phyloP scores from a whole-genome alignment of 1,139 yeast species.

The Ogataea hybrid region DNA sequence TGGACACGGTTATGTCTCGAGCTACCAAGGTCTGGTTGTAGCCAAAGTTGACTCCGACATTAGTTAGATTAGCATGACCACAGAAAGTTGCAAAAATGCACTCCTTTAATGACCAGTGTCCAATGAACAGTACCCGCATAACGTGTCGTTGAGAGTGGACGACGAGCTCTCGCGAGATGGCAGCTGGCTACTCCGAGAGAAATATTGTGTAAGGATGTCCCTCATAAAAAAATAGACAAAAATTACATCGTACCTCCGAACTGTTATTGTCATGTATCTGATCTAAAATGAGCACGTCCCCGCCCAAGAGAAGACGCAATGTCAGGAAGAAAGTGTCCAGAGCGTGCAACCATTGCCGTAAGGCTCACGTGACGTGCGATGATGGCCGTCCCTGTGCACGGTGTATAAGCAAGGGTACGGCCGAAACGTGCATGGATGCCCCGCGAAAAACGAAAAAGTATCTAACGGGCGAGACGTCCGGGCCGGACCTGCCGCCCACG shows the following conservation, averaged over 20 bases:
- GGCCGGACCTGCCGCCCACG: background rate
- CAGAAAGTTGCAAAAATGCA: no score
- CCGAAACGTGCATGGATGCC: slow-evolving; percentile 81
- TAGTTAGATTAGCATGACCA: no score
- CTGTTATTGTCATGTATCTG: background rate
- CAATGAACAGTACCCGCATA: slow-evolving; percentile 18
- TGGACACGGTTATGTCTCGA: no score
- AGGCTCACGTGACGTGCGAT: slow-evolving; percentile 88
- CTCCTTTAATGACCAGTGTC: slow-evolving; percentile 9
- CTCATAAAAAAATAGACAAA: background rate
- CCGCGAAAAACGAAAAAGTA: slow-evolving; percentile 86
- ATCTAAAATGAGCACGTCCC: background rate
- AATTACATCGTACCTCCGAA: background rate
- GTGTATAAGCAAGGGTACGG: slow-evolving; percentile 69
- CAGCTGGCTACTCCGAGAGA: slow-evolving; percentile 1
- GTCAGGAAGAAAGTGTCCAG: slow-evolving; percentile 57
- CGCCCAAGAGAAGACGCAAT: slow-evolving; percentile 28
- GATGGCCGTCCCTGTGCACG: slow-evolving; percentile 76
- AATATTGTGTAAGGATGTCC: background rate
- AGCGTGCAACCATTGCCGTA: slow-evolving; percentile 86
- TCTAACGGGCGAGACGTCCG: slow-evolving; percentile 30
- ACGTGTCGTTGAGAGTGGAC: slow-evolving; percentile 2
- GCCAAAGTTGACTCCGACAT: no score
- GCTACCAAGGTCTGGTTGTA: no score
- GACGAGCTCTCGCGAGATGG: slow-evolving; percentile 15